These are phyloP conservation scores for Candida koratica DNA, from an alignment of 805 yeast species.

Conservation along the genomic window DNA sequence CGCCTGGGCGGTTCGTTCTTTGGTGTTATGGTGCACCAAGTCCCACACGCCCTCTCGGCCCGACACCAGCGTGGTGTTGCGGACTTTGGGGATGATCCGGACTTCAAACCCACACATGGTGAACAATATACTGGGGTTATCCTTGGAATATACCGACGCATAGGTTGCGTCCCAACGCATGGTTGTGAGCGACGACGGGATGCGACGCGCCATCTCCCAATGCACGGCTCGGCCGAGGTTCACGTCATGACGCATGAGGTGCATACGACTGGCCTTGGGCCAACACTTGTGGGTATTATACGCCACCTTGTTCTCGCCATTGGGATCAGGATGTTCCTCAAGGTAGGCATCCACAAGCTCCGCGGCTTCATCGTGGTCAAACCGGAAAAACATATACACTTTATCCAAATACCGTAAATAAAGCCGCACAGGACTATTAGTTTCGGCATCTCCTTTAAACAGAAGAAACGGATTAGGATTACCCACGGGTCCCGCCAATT, in stretches of 20 bases:
- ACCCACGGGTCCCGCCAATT: constrained; percentile 74
- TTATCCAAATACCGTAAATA: constrained; percentile 83
- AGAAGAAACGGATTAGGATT: constrained; percentile 77
- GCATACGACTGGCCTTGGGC: constrained; percentile 93
- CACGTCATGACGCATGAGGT: constrained; percentile 85
- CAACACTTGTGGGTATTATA: constrained; percentile 88
- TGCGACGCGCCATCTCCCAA: constrained; percentile 80
- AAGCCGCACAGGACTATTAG: constrained; percentile 68
- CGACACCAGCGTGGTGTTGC: constrained; percentile 52
- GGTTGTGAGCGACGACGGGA: constrained; percentile 71
- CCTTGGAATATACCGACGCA: constrained; percentile 85
- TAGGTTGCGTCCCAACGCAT: constrained; percentile 76
- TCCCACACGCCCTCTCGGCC: constrained; percentile 91
- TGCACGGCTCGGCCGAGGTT: constrained; percentile 87
- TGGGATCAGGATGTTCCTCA: constrained; percentile 88
- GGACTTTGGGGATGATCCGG: constrained; percentile 71
- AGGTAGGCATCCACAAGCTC: constrained; percentile 73
- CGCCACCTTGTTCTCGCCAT: constrained; percentile 79
- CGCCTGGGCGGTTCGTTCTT: constrained; percentile 87
- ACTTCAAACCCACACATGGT: constrained; percentile 96
- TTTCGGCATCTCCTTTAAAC: constrained; percentile 58
- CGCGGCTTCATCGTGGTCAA: constrained; percentile 66
- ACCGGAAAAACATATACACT: constrained; percentile 73
- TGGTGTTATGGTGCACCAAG: constrained; percentile 61
- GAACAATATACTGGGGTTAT: constrained; percentile 83